Base-by-base conservation (phyloP, 2,329 filamentous ascomycete genomes). In the Diplodia scrobiculata region DNA sequence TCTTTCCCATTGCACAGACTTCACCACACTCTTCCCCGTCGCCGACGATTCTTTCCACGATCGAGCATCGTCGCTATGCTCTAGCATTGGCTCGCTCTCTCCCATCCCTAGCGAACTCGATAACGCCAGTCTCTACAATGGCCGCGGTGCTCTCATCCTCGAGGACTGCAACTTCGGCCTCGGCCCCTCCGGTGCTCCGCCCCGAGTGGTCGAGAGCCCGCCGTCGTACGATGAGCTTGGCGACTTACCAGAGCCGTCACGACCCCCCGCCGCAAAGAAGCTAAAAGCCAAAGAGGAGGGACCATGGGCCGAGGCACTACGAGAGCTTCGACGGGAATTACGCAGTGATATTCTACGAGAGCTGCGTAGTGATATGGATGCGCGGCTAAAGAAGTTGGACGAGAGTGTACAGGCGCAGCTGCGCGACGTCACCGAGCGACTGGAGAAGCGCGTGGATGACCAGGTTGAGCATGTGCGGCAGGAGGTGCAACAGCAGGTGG, bases 151-250 rank as follows among this genome's bases (percentile, higher is more conserved):
- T n/a, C 27, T 14, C 29, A 17, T 34, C 29, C 51, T 53, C 29
- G 29, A 53, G 17, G 51, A 53, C 51, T 53, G 51, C 51, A 19
- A 53, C 29, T 53, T 53, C 17, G 51, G 27, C 51, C 51, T 53
- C 14, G 29, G 34, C 34, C 10, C 7, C 34, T 36, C 51, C 27
- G 7, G 29, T n/a, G 29, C 51, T 3, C 29, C 51, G 14, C 17
- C 41, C 10, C 41, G 7, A 7, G 27, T 34, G 7, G 51, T 36
- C 17, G 51, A 53, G n/a, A 53, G 51, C 51, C 51, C 51, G 13
- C 51, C 51, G 19, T 53, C 51, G 5, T 53, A 53, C 27, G 51
- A 53, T 13, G 51, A 53, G 51, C 51, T 53, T 14, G 51, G 14
- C 5, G n/a, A 25, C 6, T 17, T 34, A 29, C 51, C 51, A 3